Base-by-base conservation (phyloP, 139 green algal genomes). In the Raphidocelis subcapitata region DNA sequence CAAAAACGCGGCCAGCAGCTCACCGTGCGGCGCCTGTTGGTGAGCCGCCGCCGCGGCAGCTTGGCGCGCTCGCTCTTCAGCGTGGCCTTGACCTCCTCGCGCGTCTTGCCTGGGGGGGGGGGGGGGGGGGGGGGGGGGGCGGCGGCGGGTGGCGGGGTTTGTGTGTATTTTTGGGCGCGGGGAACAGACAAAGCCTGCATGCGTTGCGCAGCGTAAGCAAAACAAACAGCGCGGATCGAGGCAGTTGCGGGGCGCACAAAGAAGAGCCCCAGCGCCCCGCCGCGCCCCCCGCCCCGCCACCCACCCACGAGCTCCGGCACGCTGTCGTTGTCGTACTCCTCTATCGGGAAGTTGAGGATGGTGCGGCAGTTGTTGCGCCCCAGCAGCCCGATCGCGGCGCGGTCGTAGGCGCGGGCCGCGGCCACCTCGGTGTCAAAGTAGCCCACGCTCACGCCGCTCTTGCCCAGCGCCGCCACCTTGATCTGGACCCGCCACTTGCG, bases 401-500 rank as follows among this genome's bases (percentile, higher is more conserved):
- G 56, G 81, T 94, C 88, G 74, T 94, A 94, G 46, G 90, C 85
- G 8, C 82, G 79, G 24, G 88, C 88, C 44, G 88, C 88, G 47
- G 89, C 87, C 73, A 91, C 85, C 76, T 94, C 87, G 0, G 82
- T 85, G 64, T 84, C 82, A 62, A 92, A 94, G 77, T 94, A 94
- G 0, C 88, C 88, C 29, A 81, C 72, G 26, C 41, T 65, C 32
- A 78, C 72, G 32, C 70, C 70, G 65, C 55, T 47, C 76, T 92
- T 92, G 63, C 87, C 87, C 65, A 93, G 56, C 0, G 80, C 81
- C 1, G 87, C 72, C 32, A 82, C 87, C 80, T 93, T 93, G 80
- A 93, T 93, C 72, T 93, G 87, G 37, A 93, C 87, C 12, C 87
- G 82, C 87, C 87, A 93, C 70, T 92, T 92, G 35, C 79, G 79